phyloP scores from a whole-genome alignment of 305 asterid genomes.

The Coffea humblotiana region DNA sequence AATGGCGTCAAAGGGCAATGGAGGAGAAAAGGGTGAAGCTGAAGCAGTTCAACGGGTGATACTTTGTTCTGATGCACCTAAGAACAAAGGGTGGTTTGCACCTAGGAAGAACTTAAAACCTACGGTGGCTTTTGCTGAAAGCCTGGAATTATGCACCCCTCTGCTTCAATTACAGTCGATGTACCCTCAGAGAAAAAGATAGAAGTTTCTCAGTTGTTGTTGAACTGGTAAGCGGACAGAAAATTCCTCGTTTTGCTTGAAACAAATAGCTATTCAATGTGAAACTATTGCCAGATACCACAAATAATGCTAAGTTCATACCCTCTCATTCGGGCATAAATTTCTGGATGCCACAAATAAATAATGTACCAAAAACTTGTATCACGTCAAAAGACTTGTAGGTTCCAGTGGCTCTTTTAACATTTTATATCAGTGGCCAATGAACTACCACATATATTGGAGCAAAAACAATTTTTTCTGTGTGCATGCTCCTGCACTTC shows the following conservation, averaged over 20 bases:
- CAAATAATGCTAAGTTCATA: neutral
- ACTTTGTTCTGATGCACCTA: too few species aligned
- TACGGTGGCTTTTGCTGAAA: too few species aligned
- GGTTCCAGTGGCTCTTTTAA: neutral
- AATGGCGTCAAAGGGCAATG: conserved; percentile 44
- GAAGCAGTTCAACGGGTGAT: conserved; percentile 16
- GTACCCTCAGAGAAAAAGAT: too few species aligned
- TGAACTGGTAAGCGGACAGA: too few species aligned
- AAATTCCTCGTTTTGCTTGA: neutral
- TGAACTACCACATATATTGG: neutral
- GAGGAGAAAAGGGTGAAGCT: conserved; percentile 44
- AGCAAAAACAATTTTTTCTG: neutral
- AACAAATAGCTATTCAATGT: neutral
- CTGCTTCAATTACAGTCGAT: too few species aligned
- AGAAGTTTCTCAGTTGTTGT: too few species aligned
- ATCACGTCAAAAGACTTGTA: neutral
- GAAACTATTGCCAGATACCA: neutral
- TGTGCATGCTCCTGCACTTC: neutral
- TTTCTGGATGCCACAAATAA: neutral
- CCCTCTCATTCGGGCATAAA: neutral
- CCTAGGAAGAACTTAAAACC: too few species aligned
- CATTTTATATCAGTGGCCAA: conserved; percentile 1
- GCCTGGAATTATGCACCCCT: too few species aligned
- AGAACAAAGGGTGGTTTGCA: too few species aligned
- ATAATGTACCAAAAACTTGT: neutral